Evolutionary conservation across 805 yeast species (phyloP), one percentile per base, ranked within the genome.

Genomic region (Sugiyamaella chiloensis): DNA sequence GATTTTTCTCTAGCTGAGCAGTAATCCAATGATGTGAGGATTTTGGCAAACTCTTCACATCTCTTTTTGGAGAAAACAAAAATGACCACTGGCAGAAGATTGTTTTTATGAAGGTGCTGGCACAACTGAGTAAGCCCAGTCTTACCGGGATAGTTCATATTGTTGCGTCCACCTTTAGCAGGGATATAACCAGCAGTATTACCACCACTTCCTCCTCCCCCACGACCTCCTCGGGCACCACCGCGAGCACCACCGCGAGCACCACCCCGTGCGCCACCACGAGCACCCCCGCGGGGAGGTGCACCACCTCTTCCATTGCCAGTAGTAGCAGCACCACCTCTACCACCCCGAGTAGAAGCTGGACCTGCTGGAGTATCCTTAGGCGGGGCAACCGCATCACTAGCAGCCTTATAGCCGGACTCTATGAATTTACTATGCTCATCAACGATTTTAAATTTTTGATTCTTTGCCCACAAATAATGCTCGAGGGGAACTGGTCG

Each of bases 401-500:
- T 42, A 4, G 45, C 53, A 2, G 48, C 55, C 45, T 44, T 75
- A 66, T 83, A 90, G 44, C 84, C 87, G 0, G 64, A 52, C 40
- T 79, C 86, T 42, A 76, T 61, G 64, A 90, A 93, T 35, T 74
- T 79, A 61, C 95, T 78, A 14, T 81, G 74, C 2, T 87, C 76
- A 60, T 81, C 87, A 24, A 93, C 83, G 1, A 87, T 79, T 59
- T 88, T 90, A 56, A 75, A 78, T 44, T 86, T 64, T 45, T 83
- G 74, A 48, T 80, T 76, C 55, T 87, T 88, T 1, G 95, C 91
- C 87, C 95, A 88, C 11, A 87, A 69, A 54, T 74, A 83, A 32
- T 91, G 86, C 60, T 87, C 96, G 48, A 93, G 69, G 0, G 99
- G 99, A 19, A 93, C 95, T 0, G 99, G 99, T 63, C 99, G 81